Base-by-base conservation (phyloP, 164 flowering plant genomes). In the Magnolia officinalis region DNA sequence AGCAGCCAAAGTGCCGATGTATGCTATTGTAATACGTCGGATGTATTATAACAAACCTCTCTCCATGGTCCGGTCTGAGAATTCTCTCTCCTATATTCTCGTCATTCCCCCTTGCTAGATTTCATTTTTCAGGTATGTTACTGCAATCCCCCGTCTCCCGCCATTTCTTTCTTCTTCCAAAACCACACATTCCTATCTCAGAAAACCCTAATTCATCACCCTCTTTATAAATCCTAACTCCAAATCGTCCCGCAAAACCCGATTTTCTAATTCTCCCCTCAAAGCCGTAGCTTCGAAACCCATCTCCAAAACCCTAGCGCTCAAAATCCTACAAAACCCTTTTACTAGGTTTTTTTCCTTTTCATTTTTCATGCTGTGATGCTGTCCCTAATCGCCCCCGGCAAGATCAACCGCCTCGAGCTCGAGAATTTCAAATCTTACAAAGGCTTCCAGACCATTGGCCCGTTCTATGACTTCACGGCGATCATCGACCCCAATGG, bases 401-500 rank as follows among this genome's bases (percentile, higher is more conserved):
- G 99, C 4, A 91, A 89, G 77, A 93, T 94, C 71, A 85, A 65
- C 81, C 92, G 90, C 0, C 65, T 96, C 45, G 98, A 96, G 86
- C 87, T 94, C 50, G 97, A 94, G 81, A 96, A 96, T 72, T 96
- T 96, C 92, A 96, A 96, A 78, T 96, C 99, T 50, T 96, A 96
- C 90, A 96, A 93, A 74, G 99, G 98, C 6, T 71, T 51, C 61
- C 98, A 96, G 74, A 70, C 73, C 0, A 93, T 96, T 37, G 99
- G 99, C 3, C 99, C 99, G 0, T 96, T 96, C 85, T 86, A 69
- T 80, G 95, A 96, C 78, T 96, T 96, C 87, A 96, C 99, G 0
- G 99, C 99, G 24, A 86, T 96, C 0, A 93, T 96, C 16, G 99
- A 98, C 6, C 98, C 99, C 11, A 96, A 96, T 75, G 99, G 99